A percentile compares a stretch with the other conserved stretches of the same genome.
phyloP scores from a whole-genome alignment of 352 stramenopile species.

The Globisporangium nodosum region DNA sequence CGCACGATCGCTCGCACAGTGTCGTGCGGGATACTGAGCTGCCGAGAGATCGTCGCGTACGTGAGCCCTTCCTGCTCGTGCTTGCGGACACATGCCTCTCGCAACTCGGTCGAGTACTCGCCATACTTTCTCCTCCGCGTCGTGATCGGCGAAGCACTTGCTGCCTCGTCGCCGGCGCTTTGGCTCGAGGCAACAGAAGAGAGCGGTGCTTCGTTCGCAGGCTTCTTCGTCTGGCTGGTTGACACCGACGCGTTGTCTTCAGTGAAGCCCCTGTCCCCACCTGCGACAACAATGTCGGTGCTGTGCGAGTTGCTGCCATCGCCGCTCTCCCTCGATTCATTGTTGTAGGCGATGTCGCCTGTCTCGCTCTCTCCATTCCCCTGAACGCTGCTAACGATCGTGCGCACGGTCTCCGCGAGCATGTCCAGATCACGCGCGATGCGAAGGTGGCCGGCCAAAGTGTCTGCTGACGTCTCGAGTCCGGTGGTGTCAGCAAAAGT shows the following conservation, averaged over 20 bases:
- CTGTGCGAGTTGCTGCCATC: background rate
- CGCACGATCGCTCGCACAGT: slow-evolving; percentile 60
- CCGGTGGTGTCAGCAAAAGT: slow-evolving; percentile 1
- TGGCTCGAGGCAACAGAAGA: background rate
- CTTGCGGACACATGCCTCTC: slow-evolving; percentile 42
- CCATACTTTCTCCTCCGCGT: slow-evolving; percentile 30
- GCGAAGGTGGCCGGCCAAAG: background rate
- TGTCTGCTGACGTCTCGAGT: background rate
- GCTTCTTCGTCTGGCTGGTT: background rate
- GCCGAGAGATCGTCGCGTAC: slow-evolving; percentile 46
- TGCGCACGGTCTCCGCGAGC: slow-evolving; percentile 52
- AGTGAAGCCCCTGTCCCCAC: no score
- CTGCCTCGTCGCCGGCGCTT: background rate
- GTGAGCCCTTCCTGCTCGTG: slow-evolving; percentile 48
- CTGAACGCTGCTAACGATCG: slow-evolving; percentile 33
- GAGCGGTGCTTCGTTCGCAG: no score
- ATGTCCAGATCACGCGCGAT: slow-evolving; percentile 44
- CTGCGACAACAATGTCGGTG: no score
- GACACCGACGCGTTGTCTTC: background rate
- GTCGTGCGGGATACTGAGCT: slow-evolving; percentile 50
- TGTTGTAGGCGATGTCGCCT: background rate
- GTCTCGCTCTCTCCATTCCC: background rate
- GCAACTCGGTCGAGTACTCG: slow-evolving; percentile 54
- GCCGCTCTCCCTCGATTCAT: background rate
- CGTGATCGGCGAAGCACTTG: background rate